phyloP scores from a whole-genome alignment of 1,284 basidiomycete species.

The Fomitopsis schrenkii region DNA sequence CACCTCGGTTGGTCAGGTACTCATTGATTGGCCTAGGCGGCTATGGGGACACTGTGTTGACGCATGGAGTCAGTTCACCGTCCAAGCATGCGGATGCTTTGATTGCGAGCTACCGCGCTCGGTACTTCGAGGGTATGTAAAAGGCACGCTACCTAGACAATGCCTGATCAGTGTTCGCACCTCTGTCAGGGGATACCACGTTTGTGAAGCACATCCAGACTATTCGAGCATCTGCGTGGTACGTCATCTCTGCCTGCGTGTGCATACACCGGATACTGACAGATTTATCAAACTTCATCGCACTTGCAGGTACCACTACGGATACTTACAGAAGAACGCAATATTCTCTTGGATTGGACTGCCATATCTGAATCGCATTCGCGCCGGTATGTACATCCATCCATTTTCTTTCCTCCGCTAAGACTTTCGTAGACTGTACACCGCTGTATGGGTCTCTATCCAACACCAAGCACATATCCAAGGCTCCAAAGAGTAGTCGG shows the following conservation, averaged over 20 bases:
- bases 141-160: no score
- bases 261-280: no score
- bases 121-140: not conserved
- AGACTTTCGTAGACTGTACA: not conserved
- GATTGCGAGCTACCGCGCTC: not conserved
- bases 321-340: not conserved
- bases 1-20: not conserved
- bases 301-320: not conserved
- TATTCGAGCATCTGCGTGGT: not conserved
- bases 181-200: not conserved
- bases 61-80: not conserved
- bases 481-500: not conserved
- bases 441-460: not conserved
- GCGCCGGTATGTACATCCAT: not conserved
- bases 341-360: not conserved
- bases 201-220: not conserved
- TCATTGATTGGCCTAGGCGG: not conserved
- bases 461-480: not conserved
- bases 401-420: not conserved
- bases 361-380: not conserved
- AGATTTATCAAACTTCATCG: not conserved
- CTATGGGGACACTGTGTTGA: not conserved
- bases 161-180: not conserved
- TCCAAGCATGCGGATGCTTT: not conserved
- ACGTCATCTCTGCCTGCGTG: not conserved